Evolutionary conservation across 2,329 filamentous ascomycete genomes (phyloP), one percentile per base, ranked within the genome.

Genomic region (Fusarium concolor): DNA sequence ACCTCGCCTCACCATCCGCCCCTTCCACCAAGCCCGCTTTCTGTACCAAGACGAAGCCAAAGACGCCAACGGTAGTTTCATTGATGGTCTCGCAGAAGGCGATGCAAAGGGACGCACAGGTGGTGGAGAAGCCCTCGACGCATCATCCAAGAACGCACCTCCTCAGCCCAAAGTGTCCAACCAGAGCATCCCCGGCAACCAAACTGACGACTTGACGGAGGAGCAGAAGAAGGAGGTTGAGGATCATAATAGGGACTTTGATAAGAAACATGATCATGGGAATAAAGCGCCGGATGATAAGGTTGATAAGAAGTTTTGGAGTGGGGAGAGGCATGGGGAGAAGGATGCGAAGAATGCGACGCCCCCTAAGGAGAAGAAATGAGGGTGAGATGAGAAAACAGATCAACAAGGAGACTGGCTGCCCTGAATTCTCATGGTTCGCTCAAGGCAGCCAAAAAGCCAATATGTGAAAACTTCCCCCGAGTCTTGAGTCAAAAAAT

Each of bases 171-270:
- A 86, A 78, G 83, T 88, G 65, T 75, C 78, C 57, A 86, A 85
- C 70, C 79, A 81, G 58, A 80, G 79, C 65, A 76, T 84, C 11
- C 79, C 81, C 0, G 80, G 78, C 5, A 71, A 74, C 6, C 46
- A 70, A 14, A 53, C 50, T 2, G 68, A 76, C 51, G 72, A 77
- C 9, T 70, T 87, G 62, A 84, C 78, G 22, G 76, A 83, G 58
- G 85, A 85, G 73, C 85, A 88, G 76, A 80, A 84, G 75, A 78
- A 78, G 42, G 86, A 89, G 76, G 87, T 89, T 17, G 82, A 87
- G 52, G 74, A 81, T 76, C 87, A 90, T 72, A 90, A 90, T 62
- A 66, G 64, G 66, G 85, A 89, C 1, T 89, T 89, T 74, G 84
- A 84, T 46, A 73, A 81, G 69, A 83, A 83, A 65, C 83, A 89